Evolutionary conservation across 768 basidiomycete genomes (phyloP).

Genomic region (Trametes meyenii): DNA sequence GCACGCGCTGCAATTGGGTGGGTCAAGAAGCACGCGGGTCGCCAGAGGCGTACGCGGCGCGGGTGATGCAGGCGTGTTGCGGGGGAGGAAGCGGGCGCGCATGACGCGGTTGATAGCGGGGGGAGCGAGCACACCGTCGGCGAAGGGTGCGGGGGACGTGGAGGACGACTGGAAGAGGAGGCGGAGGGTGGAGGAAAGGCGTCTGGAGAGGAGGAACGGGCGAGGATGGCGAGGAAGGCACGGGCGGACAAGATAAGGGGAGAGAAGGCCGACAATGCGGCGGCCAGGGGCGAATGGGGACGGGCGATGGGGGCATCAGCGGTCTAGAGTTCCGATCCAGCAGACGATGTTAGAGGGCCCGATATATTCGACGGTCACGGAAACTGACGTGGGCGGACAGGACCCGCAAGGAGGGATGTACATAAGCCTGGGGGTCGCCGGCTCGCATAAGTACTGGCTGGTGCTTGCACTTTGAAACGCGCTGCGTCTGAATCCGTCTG

Average conservation of each 20-base stretch:
- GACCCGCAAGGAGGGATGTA: constrained; percentile 9
- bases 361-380: constrained; percentile 22
- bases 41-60: not conserved
- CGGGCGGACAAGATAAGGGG: constrained; percentile 4
- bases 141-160: not conserved
- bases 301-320: constrained; percentile 11
- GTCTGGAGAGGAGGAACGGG: not conserved
- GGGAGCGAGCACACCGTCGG: not conserved
- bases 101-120: constrained; percentile 4
- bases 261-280: constrained; percentile 9
- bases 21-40: constrained; percentile 13
- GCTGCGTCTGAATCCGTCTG: not conserved
- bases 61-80: constrained; percentile 3
- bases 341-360: constrained; percentile 18
- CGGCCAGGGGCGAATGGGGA: not conserved
- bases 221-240: not conserved
- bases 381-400: constrained; percentile 22
- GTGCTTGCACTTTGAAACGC: not conserved
- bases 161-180: not conserved
- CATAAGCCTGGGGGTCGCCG: constrained; percentile 15
- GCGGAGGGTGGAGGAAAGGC: not conserved
- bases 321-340: constrained; percentile 17
- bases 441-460: not conserved
- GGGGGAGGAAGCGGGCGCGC: not conserved
- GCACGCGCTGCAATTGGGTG: not conserved